A percentile compares a stretch with the other conserved stretches of the same genome.
Evolutionary conservation across 192 early-diverging fungal genomes (phyloP).

Genomic region (Umbelopsis ramanniana): DNA sequence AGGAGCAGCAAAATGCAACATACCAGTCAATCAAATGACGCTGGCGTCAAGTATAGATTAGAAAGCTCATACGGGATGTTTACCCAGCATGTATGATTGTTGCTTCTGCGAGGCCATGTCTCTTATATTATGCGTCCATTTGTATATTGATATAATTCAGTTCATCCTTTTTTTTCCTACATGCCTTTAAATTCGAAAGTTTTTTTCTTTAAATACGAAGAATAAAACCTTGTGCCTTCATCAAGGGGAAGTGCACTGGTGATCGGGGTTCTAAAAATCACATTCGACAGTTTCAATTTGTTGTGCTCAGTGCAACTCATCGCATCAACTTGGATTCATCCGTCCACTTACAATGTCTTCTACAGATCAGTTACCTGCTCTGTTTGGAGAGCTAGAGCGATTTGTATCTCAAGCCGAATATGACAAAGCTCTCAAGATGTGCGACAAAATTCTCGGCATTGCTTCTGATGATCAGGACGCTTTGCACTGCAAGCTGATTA

Average conservation of each 20-base stretch:
- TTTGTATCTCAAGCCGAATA: slow-evolving; percentile 55
- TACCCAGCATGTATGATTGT: not conserved
- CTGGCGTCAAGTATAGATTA: not conserved
- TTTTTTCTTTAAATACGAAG: not conserved
- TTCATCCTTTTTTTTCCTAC: not conserved
- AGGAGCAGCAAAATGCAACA: not conserved
- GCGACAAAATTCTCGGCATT: slow-evolving; percentile 55
- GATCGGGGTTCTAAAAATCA: not conserved
- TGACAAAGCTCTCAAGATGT: slow-evolving; percentile 51
- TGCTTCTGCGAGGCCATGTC: not conserved
- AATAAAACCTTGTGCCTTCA: not conserved
- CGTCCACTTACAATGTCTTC: slow-evolving; percentile 1
- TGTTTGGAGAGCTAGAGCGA: slow-evolving; percentile 60
- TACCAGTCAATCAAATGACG: not conserved
- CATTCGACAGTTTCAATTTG: no score
- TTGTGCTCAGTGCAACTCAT: no score
- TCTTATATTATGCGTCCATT: not conserved
- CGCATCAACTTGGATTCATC: not conserved
- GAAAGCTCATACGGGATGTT: not conserved
- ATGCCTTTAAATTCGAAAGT: not conserved
- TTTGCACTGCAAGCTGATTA: slow-evolving; percentile 61
- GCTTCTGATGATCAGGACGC: slow-evolving; percentile 55
- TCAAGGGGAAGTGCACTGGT: no score
- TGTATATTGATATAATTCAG: not conserved
- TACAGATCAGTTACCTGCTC: slow-evolving; percentile 20